Base-by-base conservation (phyloP, 148 eudicot species). In the Rheum nobile region DNA sequence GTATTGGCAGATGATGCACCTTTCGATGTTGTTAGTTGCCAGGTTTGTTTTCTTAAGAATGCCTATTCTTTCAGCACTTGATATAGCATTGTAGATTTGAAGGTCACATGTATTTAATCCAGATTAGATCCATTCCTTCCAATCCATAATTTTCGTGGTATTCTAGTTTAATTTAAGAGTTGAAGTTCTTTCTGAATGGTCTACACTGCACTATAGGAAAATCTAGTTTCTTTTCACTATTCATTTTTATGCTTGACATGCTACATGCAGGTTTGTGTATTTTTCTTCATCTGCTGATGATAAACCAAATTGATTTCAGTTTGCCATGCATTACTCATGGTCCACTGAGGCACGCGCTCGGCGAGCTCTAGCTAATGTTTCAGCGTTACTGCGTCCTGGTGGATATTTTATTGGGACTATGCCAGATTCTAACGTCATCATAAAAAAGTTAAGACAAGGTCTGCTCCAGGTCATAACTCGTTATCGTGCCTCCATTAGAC, bases 321-420 rank as follows among this genome's bases (percentile, higher is more conserved):
- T 95, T 88, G 99, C 99, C 42, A 80, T 95, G 97, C 99, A 95
- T 82, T 95, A 95, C 77, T 95, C 99, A 39, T 95, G 99, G 99
- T 92, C 99, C 75, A 95, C 97, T 43, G 97, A 92, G 88, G 92
- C 96, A 81, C 99, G 97, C 77, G 99, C 99, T 68, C 86, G 99
- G 52, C 84, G 91, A 80, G 97, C 99, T 75, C 83, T 95, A 84
- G 96, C 96, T 44, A 95, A 95, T 84, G 94, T 95, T 75, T 92
- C 99, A 71, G 88, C 94, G 75, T 89, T 95, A 75, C 97, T 95
- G 82, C 89, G 96, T 19, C 99, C 99, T 35, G 99, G 99, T 65
- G 99, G 99, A 82, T 84, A 81, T 75, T 84, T 95, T 76, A 95
- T 95, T 83, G 99, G 99, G 72, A 95, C 99, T 21, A 95, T 95